Base-by-base conservation (phyloP, 148 eudicot species). In the Camellia granthamiana region DNA sequence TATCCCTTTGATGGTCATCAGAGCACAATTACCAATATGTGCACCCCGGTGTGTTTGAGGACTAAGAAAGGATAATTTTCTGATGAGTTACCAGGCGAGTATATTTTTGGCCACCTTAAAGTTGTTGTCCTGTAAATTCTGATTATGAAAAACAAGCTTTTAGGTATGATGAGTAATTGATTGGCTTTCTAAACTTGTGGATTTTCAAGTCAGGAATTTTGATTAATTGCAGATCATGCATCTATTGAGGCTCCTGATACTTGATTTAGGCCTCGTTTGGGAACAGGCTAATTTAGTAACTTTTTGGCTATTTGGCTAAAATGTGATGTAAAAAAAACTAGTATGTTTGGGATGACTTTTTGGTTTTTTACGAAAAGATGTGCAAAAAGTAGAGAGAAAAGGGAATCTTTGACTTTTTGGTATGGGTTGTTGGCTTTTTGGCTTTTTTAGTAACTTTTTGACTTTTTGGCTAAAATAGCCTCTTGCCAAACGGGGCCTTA, bases 161-260 rank as follows among this genome's bases (percentile, higher is more conserved):
- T 47, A 16, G 52, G 30, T 66, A 21, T 38, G 55, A 54, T 23
- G 5, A 30, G 14, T 23, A 16, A 23, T n/a, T 15, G 10, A 23
- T 64, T 11, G 62, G 14, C 46, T 77, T 66, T 19, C 51, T 23
- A n/a, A 38, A 56, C 1, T 19, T 3, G 38, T 15, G 4, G 15
- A 46, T 16, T 63, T 46, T 62, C n/a, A 15, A 19, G 46, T 23
- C 70, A 47, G 70, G 59, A 66, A 41, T 76, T 76, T 76, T 76
- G 79, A 19, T 54, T 47, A 14, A 62, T 30, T 23, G 44, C 5
- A 46, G 12, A 63, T 77, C 6, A 44, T 62, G 70, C 70, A 77
- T 77, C 51, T 19, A 11, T 44, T 2, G 18, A 55, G 51, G 41
- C 19, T 64, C 15, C 19, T 54, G 63, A 16, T 66, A 16, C 63